Percentiles rank a stretch among this genome's conserved stretches.
Conservation (phyloP, 2,329 filamentous ascomycete genomes). For the Thielaviopsis ethacetica region DNA sequence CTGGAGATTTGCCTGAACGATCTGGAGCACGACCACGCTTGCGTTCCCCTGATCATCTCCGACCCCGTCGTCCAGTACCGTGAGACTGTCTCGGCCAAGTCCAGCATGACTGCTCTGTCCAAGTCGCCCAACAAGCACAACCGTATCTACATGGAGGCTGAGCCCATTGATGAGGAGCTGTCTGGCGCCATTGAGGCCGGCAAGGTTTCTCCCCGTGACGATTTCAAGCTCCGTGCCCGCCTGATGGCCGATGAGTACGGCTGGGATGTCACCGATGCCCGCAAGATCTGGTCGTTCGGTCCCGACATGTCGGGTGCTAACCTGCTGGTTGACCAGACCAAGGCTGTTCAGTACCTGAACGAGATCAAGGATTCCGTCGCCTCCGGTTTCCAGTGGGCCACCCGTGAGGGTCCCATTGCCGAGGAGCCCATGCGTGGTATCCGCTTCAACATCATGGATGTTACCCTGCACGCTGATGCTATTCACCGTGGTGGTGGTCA, state of each 20-base stretch:
- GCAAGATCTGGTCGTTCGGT: conserved; percentile 99
- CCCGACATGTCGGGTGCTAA: conserved; percentile 96
- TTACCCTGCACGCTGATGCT: conserved; percentile 97
- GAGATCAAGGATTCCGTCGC: conserved; percentile 99
- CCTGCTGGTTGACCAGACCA: conserved; percentile 98
- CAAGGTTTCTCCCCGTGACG: conserved; percentile 88
- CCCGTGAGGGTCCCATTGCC: conserved; percentile 88
- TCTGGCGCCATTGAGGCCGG: conserved; percentile 76
- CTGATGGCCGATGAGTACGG: conserved; percentile 89
- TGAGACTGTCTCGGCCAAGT: conserved; percentile 76
- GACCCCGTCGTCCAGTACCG: conserved; percentile 98
- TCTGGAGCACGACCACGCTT: conserved; percentile 97
- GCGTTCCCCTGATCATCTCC: conserved; percentile 93
- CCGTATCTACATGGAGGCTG: conserved; percentile 91
- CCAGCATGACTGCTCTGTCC: conserved; percentile 90
- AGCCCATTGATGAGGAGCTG: conserved; percentile 85
- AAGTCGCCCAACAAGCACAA: conserved; percentile 99
- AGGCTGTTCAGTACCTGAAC: conserved; percentile 99
- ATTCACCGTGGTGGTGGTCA: conserved; percentile 99
- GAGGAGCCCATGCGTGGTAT: conserved; percentile 96
- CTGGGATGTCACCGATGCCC: conserved; percentile 98
- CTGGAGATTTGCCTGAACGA: conserved; percentile 99
- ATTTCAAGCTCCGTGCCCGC: conserved; percentile 97
- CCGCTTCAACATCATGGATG: conserved; percentile 99
- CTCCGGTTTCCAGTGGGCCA: conserved; percentile 99